Percentiles rank a stretch among this genome's conserved stretches.
Conservation (phyloP, 2,329 filamentous ascomycete genomes). For the Aspergillus viridinutans region DNA sequence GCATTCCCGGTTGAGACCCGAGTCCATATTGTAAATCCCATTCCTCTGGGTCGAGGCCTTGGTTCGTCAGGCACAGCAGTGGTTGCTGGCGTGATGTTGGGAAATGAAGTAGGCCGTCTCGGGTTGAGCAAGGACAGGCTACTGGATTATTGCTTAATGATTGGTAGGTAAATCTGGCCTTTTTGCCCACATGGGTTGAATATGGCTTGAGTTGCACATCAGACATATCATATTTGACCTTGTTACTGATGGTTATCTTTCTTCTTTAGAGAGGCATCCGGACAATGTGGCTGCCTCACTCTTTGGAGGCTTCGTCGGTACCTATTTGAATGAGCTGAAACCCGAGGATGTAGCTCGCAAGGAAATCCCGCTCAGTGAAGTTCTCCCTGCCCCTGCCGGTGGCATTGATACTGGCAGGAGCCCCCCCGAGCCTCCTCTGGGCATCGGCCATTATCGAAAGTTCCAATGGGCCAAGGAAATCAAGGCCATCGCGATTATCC, state of each 20-base stretch:
- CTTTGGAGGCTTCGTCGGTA: conserved; percentile 94
- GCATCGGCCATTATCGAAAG: conserved; percentile 94
- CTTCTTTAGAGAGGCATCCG: conserved; percentile 64
- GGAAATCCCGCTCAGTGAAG: conserved; percentile 92
- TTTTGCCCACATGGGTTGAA: not conserved
- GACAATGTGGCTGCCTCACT: conserved; percentile 94
- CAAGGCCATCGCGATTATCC: conserved; percentile 95
- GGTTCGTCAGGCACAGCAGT: conserved; percentile 96
- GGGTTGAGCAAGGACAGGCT: conserved; percentile 73
- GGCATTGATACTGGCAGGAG: conserved; percentile 83
- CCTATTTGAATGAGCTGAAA: conserved; percentile 87
- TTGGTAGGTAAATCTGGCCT: conserved; percentile 53
- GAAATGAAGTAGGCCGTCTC: conserved; percentile 80
- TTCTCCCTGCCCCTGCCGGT: conserved; percentile 83
- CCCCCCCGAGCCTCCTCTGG: conserved; percentile 82
- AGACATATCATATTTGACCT: not conserved
- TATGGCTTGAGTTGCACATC: not conserved
- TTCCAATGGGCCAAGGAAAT: conserved; percentile 93
- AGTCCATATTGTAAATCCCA: conserved; percentile 93
- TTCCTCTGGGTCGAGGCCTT: conserved; percentile 84
- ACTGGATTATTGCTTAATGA: conserved; percentile 97
- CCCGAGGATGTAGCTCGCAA: conserved; percentile 84
- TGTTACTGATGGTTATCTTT: conserved; percentile 11
- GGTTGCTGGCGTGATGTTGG: conserved; percentile 89
- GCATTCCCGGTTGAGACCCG: conserved; percentile 80